Conservation (phyloP, 805 yeast species). For the Yarrowia divulgata region DNA sequence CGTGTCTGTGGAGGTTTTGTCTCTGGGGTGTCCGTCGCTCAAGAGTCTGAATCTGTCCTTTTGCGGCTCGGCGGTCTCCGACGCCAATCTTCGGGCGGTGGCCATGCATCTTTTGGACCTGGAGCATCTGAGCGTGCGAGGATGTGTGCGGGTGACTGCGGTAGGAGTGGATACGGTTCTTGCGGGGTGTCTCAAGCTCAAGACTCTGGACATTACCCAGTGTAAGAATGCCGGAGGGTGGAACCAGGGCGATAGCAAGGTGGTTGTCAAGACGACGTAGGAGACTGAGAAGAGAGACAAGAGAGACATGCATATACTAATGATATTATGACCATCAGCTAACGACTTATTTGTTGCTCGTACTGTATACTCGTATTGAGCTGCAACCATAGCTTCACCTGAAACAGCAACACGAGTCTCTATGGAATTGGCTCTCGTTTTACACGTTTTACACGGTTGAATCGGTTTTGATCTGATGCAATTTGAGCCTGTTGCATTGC, state of each 20-base stretch:
- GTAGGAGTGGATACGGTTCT: conserved; percentile 76
- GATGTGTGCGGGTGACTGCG: conserved; percentile 78
- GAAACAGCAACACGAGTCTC: too few relatives aligned
- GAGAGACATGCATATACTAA: conserved; percentile 10
- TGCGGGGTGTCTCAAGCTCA: conserved; percentile 62
- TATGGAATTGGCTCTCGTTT: too few relatives aligned
- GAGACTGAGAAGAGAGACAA: neutral
- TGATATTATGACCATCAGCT: neutral
- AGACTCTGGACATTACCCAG: conserved; percentile 67
- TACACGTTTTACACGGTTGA: neutral
- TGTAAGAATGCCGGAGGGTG: conserved; percentile 61
- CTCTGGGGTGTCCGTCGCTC: conserved; percentile 69
- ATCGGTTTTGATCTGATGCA: neutral
- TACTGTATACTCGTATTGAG: too few relatives aligned
- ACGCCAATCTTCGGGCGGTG: conserved; percentile 66
- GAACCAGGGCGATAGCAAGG: conserved; percentile 26
- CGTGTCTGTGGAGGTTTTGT: conserved; percentile 67
- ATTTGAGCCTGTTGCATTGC: neutral
- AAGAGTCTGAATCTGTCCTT: conserved; percentile 65
- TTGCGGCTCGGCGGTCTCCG: conserved; percentile 83
- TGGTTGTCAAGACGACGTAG: conserved; percentile 10
- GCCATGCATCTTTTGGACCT: conserved; percentile 61
- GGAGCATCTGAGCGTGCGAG: conserved; percentile 61
- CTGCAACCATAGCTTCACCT: too few relatives aligned
- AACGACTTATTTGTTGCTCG: too few relatives aligned